phyloP scores from a whole-genome alignment of 345 rosid species.

The Gossypium rotundifolium region DNA sequence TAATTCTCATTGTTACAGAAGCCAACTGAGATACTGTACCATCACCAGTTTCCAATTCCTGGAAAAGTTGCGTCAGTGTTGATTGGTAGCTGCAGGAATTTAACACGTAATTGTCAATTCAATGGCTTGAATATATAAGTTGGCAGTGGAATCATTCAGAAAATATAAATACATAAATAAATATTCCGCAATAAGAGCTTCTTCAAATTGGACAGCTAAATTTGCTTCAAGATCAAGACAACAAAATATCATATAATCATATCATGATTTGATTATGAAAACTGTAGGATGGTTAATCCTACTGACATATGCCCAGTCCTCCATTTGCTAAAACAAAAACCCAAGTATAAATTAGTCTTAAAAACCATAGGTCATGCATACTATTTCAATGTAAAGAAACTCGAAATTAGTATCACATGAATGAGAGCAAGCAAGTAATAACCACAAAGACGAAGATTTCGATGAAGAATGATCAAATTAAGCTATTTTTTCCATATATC shows the following conservation, averaged over 20 bases:
- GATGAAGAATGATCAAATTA: not conserved
- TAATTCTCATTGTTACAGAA: slow-evolving; percentile 81
- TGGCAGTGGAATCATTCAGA: not conserved
- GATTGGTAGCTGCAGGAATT: slow-evolving; percentile 73
- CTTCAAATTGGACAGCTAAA: not conserved
- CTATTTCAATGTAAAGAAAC: not conserved
- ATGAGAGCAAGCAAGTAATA: not conserved
- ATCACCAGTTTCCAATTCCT: slow-evolving; percentile 71
- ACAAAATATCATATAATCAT: not conserved
- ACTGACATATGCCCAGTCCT: not conserved
- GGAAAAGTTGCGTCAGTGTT: slow-evolving; percentile 94
- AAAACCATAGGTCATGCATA: not conserved
- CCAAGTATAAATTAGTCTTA: not conserved
- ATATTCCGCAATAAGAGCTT: not conserved
- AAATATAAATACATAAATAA: not conserved
- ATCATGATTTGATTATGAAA: not conserved
- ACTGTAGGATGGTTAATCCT: not conserved
- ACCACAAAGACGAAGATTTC: not conserved
- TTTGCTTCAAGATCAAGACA: not conserved
- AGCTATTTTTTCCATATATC: not conserved
- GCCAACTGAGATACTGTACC: slow-evolving; percentile 71
- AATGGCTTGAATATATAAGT: not conserved
- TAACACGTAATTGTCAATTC: not conserved
- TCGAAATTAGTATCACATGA: not conserved
- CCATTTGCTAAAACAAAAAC: not conserved